A percentile compares a stretch with the other conserved stretches of the same genome.
Evolutionary conservation across 805 yeast species (phyloP).

Genomic region (Myxozyma monticola): DNA sequence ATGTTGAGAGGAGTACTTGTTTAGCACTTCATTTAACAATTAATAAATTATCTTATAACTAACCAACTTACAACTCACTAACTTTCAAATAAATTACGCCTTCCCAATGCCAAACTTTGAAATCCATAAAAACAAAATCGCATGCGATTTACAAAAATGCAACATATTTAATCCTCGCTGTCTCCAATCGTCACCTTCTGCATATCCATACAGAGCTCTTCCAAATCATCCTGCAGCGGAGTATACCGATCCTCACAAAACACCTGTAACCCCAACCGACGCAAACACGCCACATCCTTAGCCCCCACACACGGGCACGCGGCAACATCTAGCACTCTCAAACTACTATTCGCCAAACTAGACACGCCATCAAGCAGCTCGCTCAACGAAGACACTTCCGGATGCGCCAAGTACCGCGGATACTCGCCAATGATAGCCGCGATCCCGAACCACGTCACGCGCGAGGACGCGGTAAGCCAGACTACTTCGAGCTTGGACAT

Average conservation of each 20-base stretch:
- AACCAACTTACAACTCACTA: too few relatives aligned
- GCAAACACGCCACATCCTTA: conserved; percentile 3
- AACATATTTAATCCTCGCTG: too few relatives aligned
- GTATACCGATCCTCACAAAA: conserved; percentile 1
- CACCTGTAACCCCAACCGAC: conserved; percentile 9
- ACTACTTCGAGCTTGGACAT: conserved; percentile 5
- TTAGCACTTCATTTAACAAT: too few relatives aligned
- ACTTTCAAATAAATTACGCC: too few relatives aligned
- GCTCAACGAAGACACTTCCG: conserved; percentile 2
- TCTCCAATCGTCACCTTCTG: too few relatives aligned
- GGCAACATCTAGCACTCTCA: conserved; percentile 5
- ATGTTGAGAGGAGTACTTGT: too few relatives aligned
- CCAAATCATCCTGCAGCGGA: too few relatives aligned
- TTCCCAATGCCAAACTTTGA: too few relatives aligned
- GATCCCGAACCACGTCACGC: conserved; percentile 12
- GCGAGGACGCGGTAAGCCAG: conserved; percentile 3
- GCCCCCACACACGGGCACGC: conserved; percentile 2
- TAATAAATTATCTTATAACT: too few relatives aligned
- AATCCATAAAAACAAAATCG: too few relatives aligned
- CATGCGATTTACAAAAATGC: too few relatives aligned
- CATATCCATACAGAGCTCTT: too few relatives aligned
- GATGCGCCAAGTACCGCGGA: conserved; percentile 1
- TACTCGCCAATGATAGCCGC: conserved; percentile 13
- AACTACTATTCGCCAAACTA: not conserved
- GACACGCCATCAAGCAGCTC: conserved; percentile 3